Percentiles rank a stretch among this genome's conserved stretches.
Conservation (phyloP, 108 stramenopile species). For the Mediolabrus comicus region DNA sequence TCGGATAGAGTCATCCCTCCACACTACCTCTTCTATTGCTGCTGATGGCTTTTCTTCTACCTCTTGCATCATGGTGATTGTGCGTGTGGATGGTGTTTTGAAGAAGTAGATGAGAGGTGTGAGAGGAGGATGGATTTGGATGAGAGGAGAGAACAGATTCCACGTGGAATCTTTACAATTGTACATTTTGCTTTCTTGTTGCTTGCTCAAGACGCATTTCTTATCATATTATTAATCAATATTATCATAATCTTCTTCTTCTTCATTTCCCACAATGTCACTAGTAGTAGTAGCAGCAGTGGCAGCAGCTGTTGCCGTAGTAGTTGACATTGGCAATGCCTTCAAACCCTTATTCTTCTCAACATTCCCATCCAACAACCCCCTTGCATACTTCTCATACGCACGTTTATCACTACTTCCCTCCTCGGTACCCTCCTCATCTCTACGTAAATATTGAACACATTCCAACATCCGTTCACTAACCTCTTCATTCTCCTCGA, state of each 20-base stretch:
- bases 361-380: constrained; percentile 30
- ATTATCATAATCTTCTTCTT: constrained; percentile 38
- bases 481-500: constrained; percentile 83
- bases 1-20: constrained; percentile 62
- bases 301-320: too few species aligned
- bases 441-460: constrained; percentile 84
- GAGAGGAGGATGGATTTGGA: too few species aligned
- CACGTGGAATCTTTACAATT: too few species aligned
- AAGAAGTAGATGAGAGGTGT: too few species aligned
- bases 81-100: neutral
- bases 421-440: constrained; percentile 83
- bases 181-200: too few species aligned
- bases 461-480: constrained; percentile 81
- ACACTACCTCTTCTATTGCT: constrained; percentile 27
- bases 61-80: constrained; percentile 5
- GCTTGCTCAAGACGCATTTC: too few species aligned
- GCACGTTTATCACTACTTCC: constrained; percentile 75
- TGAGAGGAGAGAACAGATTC: too few species aligned
- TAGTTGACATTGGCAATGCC: constrained; percentile 8
- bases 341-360: constrained; percentile 20
- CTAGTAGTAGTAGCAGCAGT: neutral
- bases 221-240: constrained; percentile 23
- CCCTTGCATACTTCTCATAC: constrained; percentile 45
- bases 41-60: too few species aligned
- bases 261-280: neutral